Percentiles rank a stretch among this genome's conserved stretches.
phyloP scores from a whole-genome alignment of 2,329 filamentous ascomycete species.

The Daldinia sp. region DNA sequence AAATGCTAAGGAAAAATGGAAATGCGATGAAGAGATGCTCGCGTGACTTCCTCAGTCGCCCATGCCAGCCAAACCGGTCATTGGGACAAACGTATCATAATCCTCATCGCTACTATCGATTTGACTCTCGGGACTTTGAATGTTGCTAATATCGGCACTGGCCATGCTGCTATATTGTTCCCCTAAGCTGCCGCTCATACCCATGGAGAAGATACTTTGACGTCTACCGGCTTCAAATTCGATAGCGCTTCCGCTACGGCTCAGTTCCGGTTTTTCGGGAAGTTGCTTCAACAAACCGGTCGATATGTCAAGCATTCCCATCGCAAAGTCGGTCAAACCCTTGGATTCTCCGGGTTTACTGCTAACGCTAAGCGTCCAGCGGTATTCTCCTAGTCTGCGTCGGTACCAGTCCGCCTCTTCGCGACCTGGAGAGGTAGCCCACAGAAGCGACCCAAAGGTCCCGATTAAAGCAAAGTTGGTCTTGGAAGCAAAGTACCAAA shows the following conservation, averaged over 20 bases:
- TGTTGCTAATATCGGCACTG: slow-evolving; percentile 59
- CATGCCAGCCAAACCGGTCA: slow-evolving; percentile 47
- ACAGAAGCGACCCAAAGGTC: slow-evolving; percentile 89
- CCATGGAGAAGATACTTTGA: slow-evolving; percentile 50
- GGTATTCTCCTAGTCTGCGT: slow-evolving; percentile 83
- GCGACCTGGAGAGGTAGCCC: slow-evolving; percentile 84
- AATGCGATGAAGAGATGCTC: background rate
- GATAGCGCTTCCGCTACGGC: slow-evolving; percentile 59
- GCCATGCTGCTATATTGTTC: slow-evolving; percentile 54
- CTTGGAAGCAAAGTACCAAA: slow-evolving; percentile 91
- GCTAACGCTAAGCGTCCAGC: slow-evolving; percentile 91
- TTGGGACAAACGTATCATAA: slow-evolving; percentile 56
- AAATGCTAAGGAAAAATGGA: slow-evolving; percentile 2
- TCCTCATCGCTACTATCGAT: slow-evolving; percentile 65
- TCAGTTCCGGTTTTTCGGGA: slow-evolving; percentile 74
- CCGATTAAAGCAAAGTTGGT: slow-evolving; percentile 95
- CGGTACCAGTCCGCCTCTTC: slow-evolving; percentile 96
- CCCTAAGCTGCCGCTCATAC: slow-evolving; percentile 41
- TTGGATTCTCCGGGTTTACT: slow-evolving; percentile 71
- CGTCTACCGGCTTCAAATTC: slow-evolving; percentile 55
- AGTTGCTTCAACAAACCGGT: slow-evolving; percentile 73
- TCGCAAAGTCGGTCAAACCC: slow-evolving; percentile 72
- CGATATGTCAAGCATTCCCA: slow-evolving; percentile 78
- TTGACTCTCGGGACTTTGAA: slow-evolving; percentile 60
- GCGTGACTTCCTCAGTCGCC: slow-evolving; percentile 36